Evolutionary conservation across 805 yeast genomes (phyloP).

Genomic region (Metschnikowia cubensis): DNA sequence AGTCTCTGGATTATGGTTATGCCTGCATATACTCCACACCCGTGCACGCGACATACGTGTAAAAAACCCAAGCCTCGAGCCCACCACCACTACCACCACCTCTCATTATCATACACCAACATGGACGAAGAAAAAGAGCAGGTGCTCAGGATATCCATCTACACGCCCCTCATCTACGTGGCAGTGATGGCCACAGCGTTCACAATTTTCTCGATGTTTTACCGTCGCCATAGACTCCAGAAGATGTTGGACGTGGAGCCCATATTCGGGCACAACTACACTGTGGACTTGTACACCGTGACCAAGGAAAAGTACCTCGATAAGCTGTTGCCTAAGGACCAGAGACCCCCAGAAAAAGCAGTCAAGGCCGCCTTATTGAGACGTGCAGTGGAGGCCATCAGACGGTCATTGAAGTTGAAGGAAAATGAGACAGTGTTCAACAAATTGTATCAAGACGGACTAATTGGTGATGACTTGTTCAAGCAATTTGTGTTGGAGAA

Average conservation of each 20-base stretch:
- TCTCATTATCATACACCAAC: background rate
- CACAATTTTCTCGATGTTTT: constrained; percentile 62
- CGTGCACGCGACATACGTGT: constrained; percentile 4
- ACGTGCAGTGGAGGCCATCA: constrained; percentile 78
- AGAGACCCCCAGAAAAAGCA: constrained; percentile 71
- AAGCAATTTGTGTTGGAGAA: constrained; percentile 74
- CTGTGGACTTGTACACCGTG: constrained; percentile 59
- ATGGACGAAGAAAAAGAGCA: constrained; percentile 22
- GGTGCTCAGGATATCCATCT: constrained; percentile 34
- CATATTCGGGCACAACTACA: constrained; percentile 65
- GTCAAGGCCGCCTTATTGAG: constrained; percentile 57
- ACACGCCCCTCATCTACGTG: constrained; percentile 74
- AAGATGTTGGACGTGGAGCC: constrained; percentile 62
- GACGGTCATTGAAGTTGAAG: constrained; percentile 76
- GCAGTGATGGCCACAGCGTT: constrained; percentile 64
- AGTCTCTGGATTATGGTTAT: too few species aligned
- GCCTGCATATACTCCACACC: background rate
- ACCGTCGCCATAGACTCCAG: constrained; percentile 53
- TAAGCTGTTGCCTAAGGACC: constrained; percentile 34
- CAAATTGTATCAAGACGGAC: constrained; percentile 77
- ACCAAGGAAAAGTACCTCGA: constrained; percentile 47
- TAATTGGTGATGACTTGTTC: constrained; percentile 85
- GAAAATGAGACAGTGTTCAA: constrained; percentile 71
- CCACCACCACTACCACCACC: too few species aligned
- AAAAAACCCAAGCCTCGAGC: background rate